These are phyloP conservation scores for Kurtzmaniella quercitrusa DNA, from an alignment of 1,139 yeast species.

Conservation along the genomic window DNA sequence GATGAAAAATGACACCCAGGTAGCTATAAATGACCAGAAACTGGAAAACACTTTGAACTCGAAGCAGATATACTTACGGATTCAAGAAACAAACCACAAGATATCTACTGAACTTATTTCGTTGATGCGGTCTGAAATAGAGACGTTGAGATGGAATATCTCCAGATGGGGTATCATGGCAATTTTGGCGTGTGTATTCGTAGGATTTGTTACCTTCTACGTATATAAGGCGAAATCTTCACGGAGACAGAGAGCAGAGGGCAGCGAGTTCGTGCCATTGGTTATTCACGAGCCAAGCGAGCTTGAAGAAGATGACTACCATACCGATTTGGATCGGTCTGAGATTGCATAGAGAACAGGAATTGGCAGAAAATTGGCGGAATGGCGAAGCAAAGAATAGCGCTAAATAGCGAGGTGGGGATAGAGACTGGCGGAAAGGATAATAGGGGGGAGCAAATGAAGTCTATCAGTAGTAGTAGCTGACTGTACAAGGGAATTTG, in stretches of 20 bases:
- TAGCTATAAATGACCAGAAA: conserved; percentile 82
- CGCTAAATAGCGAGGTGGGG: not conserved
- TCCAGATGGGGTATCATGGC: conserved; percentile 82
- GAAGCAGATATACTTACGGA: conserved; percentile 60
- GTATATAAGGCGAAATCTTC: conserved; percentile 26
- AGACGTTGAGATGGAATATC: conserved; percentile 87
- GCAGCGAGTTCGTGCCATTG: conserved; percentile 39
- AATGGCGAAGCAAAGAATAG: no score
- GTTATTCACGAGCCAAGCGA: conserved; percentile 48
- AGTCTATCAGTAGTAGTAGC: no score
- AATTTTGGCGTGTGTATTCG: conserved; percentile 41
- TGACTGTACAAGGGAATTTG: not conserved
- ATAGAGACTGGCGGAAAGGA: not conserved
- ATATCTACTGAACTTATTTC: conserved; percentile 80
- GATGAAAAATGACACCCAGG: conserved; percentile 70
- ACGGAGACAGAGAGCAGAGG: conserved; percentile 19
- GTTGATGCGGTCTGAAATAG: conserved; percentile 82
- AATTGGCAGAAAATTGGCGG: not conserved
- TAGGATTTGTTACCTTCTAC: conserved; percentile 41
- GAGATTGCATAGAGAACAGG: not conserved
- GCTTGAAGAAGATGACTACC: conserved; percentile 45
- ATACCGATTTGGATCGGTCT: conserved; percentile 35
- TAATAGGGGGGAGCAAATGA: no score
- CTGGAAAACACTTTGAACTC: conserved; percentile 79
- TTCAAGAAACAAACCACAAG: conserved; percentile 83